phyloP scores from a whole-genome alignment of 2,329 filamentous ascomycete genomes.

The Mariannaea sp. region DNA sequence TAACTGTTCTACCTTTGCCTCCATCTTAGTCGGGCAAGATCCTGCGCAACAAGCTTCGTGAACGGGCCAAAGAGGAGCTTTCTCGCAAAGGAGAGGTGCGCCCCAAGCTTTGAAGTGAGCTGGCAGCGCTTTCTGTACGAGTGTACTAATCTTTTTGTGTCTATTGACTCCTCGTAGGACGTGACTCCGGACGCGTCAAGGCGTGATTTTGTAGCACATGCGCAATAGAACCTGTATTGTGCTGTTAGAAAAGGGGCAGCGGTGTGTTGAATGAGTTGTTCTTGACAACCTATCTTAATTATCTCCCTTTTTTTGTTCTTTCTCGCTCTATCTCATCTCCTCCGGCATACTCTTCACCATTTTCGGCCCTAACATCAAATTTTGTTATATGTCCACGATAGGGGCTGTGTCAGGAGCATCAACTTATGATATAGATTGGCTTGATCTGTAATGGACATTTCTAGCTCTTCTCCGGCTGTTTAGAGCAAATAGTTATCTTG shows the following conservation, averaged over 20 bases:
- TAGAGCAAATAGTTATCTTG: no score
- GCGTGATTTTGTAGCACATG: conserved; percentile 9
- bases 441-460: not conserved
- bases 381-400: no score
- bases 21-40: conserved; percentile 69
- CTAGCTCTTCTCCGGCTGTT: no score
- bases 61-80: conserved; percentile 60
- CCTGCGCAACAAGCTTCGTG: conserved; percentile 62
- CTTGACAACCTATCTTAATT: not conserved
- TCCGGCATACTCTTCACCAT: no score
- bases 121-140: conserved; percentile 30
- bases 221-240: not conserved
- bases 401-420: no score
- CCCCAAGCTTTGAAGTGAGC: conserved; percentile 37
- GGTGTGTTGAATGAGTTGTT: not conserved
- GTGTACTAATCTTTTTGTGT: conserved; percentile 29
- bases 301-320: not conserved
- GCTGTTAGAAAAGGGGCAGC: not conserved
- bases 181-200: conserved; percentile 19
- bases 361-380: no score
- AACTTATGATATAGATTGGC: no score
- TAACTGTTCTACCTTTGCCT: conserved; percentile 18
- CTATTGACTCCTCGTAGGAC: conserved; percentile 22
- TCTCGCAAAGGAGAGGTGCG: conserved; percentile 44
- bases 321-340: no score